Evolutionary conservation across 2,329 filamentous ascomycete genomes (phyloP).

Genomic region (Neopestalotiopsis rosae): DNA sequence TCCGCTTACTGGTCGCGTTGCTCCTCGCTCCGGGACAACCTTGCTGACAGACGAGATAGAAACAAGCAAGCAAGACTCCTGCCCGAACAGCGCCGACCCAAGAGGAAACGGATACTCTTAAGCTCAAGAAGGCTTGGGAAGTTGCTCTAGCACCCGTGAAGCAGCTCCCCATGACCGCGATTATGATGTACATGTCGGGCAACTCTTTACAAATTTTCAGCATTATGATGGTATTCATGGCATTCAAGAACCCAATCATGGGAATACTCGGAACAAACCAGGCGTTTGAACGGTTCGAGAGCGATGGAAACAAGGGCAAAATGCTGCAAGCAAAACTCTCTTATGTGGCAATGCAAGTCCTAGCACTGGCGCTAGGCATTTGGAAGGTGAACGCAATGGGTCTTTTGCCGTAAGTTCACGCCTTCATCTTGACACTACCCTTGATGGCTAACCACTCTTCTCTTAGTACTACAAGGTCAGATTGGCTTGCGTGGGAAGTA

Average conservation of each 20-base stretch:
- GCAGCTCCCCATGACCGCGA: constrained; percentile 94
- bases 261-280: constrained; percentile 82
- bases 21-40: neutral
- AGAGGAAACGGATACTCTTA: constrained; percentile 92
- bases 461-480: constrained; percentile 86
- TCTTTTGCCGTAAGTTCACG: constrained; percentile 75
- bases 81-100: constrained; percentile 70
- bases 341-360: constrained; percentile 85
- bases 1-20: neutral
- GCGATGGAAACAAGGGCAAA: constrained; percentile 73
- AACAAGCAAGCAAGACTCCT: constrained; percentile 50
- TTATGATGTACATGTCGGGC: constrained; percentile 99
- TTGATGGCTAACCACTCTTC: constrained; percentile 31
- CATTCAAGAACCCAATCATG: constrained; percentile 94
- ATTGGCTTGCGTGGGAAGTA: constrained; percentile 96
- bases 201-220: constrained; percentile 98
- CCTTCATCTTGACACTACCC: neutral
- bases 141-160: constrained; percentile 93
- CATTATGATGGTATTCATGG: constrained; percentile 99
- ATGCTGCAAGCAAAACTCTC: constrained; percentile 85
- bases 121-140: constrained; percentile 99
- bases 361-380: constrained; percentile 83
- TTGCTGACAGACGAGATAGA: constrained; percentile 55
- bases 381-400: constrained; percentile 99
- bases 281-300: constrained; percentile 91